phyloP scores from a whole-genome alignment of 2,329 filamentous ascomycete genomes.

The Alternaria sp. region DNA sequence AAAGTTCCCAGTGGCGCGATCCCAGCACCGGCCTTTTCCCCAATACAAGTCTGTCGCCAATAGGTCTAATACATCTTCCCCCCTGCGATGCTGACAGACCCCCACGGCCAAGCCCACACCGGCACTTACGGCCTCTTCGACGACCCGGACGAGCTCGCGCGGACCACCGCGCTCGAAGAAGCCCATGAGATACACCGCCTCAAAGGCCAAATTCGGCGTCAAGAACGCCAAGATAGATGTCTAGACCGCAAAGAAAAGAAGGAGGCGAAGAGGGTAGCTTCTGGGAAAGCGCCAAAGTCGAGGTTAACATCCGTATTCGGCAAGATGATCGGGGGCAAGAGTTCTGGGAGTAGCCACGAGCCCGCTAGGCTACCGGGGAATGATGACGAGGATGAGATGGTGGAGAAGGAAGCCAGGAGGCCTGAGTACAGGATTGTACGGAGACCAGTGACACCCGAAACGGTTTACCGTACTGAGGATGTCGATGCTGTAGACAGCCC shows the following conservation, averaged over 20 bases:
- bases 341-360: background rate
- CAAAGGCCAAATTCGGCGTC: constrained; percentile 7
- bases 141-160: constrained; percentile 21
- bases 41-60: background rate
- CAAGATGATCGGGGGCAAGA: background rate
- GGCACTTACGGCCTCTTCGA: constrained; percentile 33
- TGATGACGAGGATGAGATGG: background rate
- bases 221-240: constrained; percentile 5
- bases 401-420: background rate
- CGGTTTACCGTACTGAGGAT: constrained; percentile 11
- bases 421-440: constrained; percentile 9
- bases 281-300: constrained; percentile 5
- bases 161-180: constrained; percentile 2
- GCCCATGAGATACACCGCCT: constrained; percentile 9
- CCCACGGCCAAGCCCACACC: constrained; percentile 18
- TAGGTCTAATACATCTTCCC: background rate
- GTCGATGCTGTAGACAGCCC: constrained; percentile 17
- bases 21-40: background rate
- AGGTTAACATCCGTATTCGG: background rate
- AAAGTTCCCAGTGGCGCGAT: too few relatives aligned
- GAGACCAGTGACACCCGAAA: constrained; percentile 7
- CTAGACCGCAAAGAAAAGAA: constrained; percentile 7
- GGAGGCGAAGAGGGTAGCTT: background rate
- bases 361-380: background rate
- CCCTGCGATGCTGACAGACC: constrained; percentile 14